Evolutionary conservation across 2,329 filamentous ascomycete species (phyloP), one percentile per base, ranked within the genome.

Genomic region (Uncinocarpus reesii): DNA sequence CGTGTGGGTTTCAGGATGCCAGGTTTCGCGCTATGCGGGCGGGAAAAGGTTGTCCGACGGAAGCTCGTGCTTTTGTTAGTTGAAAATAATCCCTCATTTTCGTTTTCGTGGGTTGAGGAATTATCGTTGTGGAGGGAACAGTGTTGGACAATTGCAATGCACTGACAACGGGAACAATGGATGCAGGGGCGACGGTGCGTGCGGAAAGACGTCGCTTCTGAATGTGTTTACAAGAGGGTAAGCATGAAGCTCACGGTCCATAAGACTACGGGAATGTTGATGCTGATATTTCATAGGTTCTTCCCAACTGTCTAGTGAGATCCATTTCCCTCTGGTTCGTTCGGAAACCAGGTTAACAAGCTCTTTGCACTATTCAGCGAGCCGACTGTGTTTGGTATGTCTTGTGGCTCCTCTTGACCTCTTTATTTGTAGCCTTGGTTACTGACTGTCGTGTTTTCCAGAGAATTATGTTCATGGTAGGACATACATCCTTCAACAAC

Each of bases 171-270:
- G 21, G 20, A 41, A 34, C 15, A 40, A 37, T 26, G 35, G 8
- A 16, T 29, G 55, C 58, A 95, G 88, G 64, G 90, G 90, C 60
- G 90, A 96, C 66, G 90, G 90, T 76, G 90, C 90, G 59, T 93
- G 85, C 69, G 90, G 90, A 64, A 98, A 98, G 77, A 98, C 92
- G 48, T 95, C 89, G 56, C 71, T 96, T 62, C 72, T 98, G 60
- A 98, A 98, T 66, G 92, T 98, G 66, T 98, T 98, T 71, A 98
- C 92, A 58, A 81, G 90, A 84, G 90, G 90, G 84, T 93, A 72
- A 59, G 80, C 51, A 41, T 46, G 34, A 35, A 52, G 37, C 32
- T 32, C n/a, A n/a, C n/a, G n/a, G n/a, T n/a, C n/a, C n/a, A n/a
- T n/a, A n/a, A n/a, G n/a, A n/a, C n/a, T n/a, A 29, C 42, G 18